Evolutionary conservation across 768 basidiomycete genomes (phyloP).

Genomic region (Mycena chlorophos): DNA sequence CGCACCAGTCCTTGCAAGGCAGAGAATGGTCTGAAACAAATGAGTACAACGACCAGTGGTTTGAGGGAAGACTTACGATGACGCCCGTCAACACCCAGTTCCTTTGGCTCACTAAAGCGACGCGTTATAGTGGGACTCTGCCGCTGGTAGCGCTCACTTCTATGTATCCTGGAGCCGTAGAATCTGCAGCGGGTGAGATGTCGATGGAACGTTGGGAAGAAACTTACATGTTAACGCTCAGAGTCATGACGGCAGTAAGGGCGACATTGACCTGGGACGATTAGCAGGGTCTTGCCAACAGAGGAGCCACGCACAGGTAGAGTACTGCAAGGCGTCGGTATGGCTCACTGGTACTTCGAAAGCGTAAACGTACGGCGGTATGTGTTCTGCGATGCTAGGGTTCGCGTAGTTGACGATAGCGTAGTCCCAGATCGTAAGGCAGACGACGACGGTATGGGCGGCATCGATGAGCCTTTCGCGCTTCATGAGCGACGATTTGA

Average conservation of each 20-base stretch:
- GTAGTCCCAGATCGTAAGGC: constrained; percentile 6
- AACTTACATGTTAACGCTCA: constrained; percentile 5
- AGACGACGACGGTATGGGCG: constrained; percentile 8
- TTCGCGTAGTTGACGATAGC: constrained; percentile 2
- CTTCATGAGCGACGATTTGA: background rate
- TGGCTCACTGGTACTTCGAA: background rate
- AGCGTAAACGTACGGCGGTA: constrained; percentile 1
- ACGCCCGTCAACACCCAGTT: constrained; percentile 7
- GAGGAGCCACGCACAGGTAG: background rate
- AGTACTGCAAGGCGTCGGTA: background rate
- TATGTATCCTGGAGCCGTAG: constrained; percentile 10
- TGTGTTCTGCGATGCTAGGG: background rate
- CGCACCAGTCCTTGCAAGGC: constrained; percentile 2
- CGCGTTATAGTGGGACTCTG: background rate
- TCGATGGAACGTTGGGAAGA: background rate
- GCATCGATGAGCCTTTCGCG: constrained; percentile 9
- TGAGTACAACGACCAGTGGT: background rate
- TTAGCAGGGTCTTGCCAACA: background rate
- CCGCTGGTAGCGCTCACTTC: constrained; percentile 3
- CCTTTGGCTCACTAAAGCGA: constrained; percentile 6
- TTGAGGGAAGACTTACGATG: constrained; percentile 2
- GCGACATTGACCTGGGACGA: background rate
- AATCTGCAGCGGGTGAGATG: background rate
- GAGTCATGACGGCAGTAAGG: background rate
- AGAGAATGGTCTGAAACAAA: background rate